Evolutionary conservation across 148 eudicot species (phyloP), one percentile per base, ranked within the genome.

Genomic region (Salicornia ramosissima): DNA sequence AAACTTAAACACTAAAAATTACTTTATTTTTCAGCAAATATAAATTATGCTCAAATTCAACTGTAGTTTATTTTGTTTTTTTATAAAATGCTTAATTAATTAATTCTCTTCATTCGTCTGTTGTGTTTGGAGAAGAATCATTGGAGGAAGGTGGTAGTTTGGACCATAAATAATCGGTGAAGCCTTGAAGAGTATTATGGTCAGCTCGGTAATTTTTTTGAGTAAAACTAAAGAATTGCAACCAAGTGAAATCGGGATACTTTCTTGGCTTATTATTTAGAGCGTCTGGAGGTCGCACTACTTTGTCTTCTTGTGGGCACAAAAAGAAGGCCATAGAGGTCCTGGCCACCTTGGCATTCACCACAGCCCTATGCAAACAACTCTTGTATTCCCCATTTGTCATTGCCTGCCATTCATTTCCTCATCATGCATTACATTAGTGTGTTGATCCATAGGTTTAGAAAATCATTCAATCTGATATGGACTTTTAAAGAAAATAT

Each of bases 351-450:
- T 34, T 24, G 40, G 71, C 78, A 64, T 84, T 84, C 75, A 84
- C 88, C 62, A 82, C 81, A 34, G 84, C 90, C 43, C 87, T 82
- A 52, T 84, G 90, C 43, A 86, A 66, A 65, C 86, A 84, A 40
- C 90, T 84, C 78, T 84, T 86, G 78, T 84, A 86, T 28, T n/a
- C 65, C n/a, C 90, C 90, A 60, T 86, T 86, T 5, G 83, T 65
- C 45, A 84, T 65, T 58, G 90, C 88, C 90, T 84, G 66, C 67
- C 68, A 12, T 33, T 55, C 10, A 36, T 12, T 57, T 36, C 8
- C 8, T 36, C 40, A 29, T n/a, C n/a, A n/a, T n/a, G n/a, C 10
- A 22, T 53, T 53, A 2, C 11, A 36, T 36, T 36, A 36, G 40
- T 36, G 40, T n/a, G n/a, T n/a, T n/a, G n/a, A n/a, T n/a, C n/a